Evolutionary conservation across 768 basidiomycete species (phyloP).

Genomic region (Hemileccinum impolitum): DNA sequence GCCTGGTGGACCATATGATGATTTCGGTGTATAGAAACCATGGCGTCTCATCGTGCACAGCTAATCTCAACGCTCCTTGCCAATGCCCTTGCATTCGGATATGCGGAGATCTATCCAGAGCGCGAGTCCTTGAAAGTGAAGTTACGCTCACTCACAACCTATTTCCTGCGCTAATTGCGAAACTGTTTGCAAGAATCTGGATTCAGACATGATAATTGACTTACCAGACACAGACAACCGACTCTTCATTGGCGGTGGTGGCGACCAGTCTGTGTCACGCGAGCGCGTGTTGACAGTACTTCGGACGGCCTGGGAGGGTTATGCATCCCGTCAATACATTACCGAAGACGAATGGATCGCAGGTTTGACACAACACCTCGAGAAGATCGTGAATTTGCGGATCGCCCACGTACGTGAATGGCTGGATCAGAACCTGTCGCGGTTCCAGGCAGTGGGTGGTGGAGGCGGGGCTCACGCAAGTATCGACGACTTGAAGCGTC

Average conservation of each 20-base stretch:
- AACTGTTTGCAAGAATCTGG: slow-evolving; percentile 44
- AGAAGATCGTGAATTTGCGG: slow-evolving; percentile 39
- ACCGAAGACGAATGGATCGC: slow-evolving; percentile 37
- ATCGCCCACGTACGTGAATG: slow-evolving; percentile 49
- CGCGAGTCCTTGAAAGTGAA: slow-evolving; percentile 51
- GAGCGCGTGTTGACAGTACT: slow-evolving; percentile 13
- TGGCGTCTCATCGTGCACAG: slow-evolving; percentile 47
- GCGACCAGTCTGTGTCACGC: slow-evolving; percentile 35
- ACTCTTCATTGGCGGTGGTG: slow-evolving; percentile 37
- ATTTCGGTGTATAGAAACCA: slow-evolving; percentile 49
- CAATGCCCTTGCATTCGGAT: slow-evolving; percentile 47
- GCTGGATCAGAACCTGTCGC: slow-evolving; percentile 46
- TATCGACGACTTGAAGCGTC: too few species aligned
- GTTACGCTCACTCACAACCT: slow-evolving; percentile 49
- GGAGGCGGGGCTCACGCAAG: slow-evolving; percentile 32
- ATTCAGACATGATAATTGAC: slow-evolving; percentile 43
- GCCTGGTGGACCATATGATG: too few species aligned
- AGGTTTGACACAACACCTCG: slow-evolving; percentile 38
- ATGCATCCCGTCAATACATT: slow-evolving; percentile 17
- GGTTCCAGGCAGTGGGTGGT: slow-evolving; percentile 37
- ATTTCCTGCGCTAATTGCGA: slow-evolving; percentile 17
- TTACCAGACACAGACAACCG: slow-evolving; percentile 33
- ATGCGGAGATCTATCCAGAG: slow-evolving; percentile 43
- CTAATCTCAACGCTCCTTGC: slow-evolving; percentile 41
- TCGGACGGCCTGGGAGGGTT: slow-evolving; percentile 15